These are phyloP conservation scores for Peribolospora kevripleyi DNA, from an alignment of 768 basidiomycete genomes.

Conservation along the genomic window DNA sequence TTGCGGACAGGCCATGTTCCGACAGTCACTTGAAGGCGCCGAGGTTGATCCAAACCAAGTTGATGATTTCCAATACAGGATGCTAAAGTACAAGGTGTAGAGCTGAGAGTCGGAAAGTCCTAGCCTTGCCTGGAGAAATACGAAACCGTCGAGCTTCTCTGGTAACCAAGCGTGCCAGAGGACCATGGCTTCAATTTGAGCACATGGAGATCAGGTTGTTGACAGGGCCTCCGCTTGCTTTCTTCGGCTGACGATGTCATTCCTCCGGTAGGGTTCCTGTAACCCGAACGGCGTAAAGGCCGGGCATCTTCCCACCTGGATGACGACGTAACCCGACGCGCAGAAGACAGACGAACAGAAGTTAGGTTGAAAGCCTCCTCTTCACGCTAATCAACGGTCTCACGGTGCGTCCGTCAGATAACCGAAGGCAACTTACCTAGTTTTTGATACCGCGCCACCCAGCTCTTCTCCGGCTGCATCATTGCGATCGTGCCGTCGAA, in stretches of 20 bases:
- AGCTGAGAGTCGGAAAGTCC: too few species aligned
- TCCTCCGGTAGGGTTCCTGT: slow-evolving; percentile 15
- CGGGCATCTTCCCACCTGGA: slow-evolving; percentile 65
- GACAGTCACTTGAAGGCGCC: too few species aligned
- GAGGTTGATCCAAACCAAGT: too few species aligned
- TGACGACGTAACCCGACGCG: neutral
- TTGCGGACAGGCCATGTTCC: too few species aligned
- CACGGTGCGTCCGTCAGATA: neutral
- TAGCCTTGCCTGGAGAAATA: too few species aligned
- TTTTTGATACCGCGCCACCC: slow-evolving; percentile 89
- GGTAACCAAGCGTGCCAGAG: too few species aligned
- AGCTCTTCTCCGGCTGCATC: slow-evolving; percentile 61
- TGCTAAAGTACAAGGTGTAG: too few species aligned
- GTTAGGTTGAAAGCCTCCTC: neutral
- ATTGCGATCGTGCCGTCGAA: slow-evolving; percentile 82
- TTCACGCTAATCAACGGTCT: neutral
- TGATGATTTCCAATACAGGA: too few species aligned
- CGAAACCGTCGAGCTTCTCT: too few species aligned
- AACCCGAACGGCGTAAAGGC: slow-evolving; percentile 70
- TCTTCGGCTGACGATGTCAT: neutral
- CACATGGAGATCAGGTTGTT: too few species aligned
- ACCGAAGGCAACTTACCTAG: slow-evolving; percentile 35
- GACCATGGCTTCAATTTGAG: too few species aligned
- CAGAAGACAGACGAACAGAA: neutral
- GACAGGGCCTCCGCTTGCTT: too few species aligned